Percentiles rank a stretch among this genome's conserved stretches.
Conservation (phyloP, 1,284 basidiomycete species). For the Mycena citricolor region DNA sequence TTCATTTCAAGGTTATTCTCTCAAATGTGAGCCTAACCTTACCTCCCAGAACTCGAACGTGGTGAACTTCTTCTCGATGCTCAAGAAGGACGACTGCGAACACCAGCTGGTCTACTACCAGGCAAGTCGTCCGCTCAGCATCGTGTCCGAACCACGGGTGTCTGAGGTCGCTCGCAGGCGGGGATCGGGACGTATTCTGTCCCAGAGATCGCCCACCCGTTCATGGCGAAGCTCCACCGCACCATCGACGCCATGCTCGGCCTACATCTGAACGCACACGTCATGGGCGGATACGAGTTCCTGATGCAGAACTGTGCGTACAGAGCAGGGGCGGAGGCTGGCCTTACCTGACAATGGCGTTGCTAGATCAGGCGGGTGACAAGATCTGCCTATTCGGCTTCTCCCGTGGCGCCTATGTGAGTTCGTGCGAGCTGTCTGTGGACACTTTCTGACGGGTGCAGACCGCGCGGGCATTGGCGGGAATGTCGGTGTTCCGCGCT, state of each 20-base stretch:
- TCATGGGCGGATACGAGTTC: constrained; percentile 62
- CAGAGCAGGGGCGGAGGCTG: background rate
- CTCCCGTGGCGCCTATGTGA: constrained; percentile 47
- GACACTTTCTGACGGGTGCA: no score
- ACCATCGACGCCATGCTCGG: constrained; percentile 17
- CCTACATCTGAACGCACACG: constrained; percentile 49
- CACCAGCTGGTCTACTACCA: constrained; percentile 54
- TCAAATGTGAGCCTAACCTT: background rate
- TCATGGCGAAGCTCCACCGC: constrained; percentile 37
- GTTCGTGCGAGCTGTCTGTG: no score
- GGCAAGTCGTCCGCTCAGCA: background rate
- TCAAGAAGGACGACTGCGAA: constrained; percentile 42
- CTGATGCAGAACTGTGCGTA: constrained; percentile 58
- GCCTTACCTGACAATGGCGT: constrained; percentile 29
- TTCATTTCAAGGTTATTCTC: constrained; percentile 3
- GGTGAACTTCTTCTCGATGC: constrained; percentile 41
- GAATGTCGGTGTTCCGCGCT: constrained; percentile 31
- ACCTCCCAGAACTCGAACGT: constrained; percentile 37
- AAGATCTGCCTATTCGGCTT: constrained; percentile 61
- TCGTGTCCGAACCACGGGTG: background rate
- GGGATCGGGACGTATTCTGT: constrained; percentile 51
- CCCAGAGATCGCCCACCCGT: constrained; percentile 39
- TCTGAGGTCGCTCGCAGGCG: constrained; percentile 34
- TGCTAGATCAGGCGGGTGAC: constrained; percentile 42
- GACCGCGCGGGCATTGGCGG: constrained; percentile 40